Percentiles rank a stretch among this genome's conserved stretches.
Evolutionary conservation across 2,329 filamentous ascomycete genomes (phyloP).

Genomic region (Beauveria sp.): DNA sequence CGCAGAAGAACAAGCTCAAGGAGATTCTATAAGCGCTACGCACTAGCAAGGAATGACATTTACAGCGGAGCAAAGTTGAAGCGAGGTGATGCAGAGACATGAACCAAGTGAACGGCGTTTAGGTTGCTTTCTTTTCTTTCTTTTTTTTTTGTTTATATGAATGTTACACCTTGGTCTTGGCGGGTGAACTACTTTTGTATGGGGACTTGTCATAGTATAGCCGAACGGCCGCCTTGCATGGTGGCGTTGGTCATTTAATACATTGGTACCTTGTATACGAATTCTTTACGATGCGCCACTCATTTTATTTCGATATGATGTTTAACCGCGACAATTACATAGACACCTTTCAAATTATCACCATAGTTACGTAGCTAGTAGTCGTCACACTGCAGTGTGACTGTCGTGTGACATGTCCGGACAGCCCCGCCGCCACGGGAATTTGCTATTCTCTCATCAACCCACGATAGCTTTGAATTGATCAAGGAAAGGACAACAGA

Average conservation of each 20-base stretch:
- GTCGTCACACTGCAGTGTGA: no score
- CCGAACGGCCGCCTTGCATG: neutral
- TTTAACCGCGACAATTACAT: no score
- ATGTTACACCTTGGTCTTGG: neutral
- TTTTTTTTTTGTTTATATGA: neutral
- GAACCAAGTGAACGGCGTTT: neutral
- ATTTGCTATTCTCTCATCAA: no score
- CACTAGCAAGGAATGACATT: neutral
- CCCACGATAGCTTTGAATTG: no score
- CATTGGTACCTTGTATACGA: neutral
- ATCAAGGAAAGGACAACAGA: no score
- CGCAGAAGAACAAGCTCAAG: conserved; percentile 74
- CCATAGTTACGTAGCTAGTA: no score
- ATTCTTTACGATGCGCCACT: neutral
- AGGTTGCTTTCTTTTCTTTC: neutral
- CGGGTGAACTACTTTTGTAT: neutral
- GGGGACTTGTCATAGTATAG: neutral
- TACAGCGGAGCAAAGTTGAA: neutral
- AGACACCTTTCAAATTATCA: no score
- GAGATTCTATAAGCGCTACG: conserved; percentile 56
- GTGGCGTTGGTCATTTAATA: neutral
- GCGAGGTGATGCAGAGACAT: neutral
- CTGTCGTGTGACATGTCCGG: no score
- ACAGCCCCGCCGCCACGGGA: no score
- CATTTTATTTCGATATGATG: no score